Base-by-base conservation (phyloP, 2,329 filamentous ascomycete genomes). In the Mariannaea elegans region DNA sequence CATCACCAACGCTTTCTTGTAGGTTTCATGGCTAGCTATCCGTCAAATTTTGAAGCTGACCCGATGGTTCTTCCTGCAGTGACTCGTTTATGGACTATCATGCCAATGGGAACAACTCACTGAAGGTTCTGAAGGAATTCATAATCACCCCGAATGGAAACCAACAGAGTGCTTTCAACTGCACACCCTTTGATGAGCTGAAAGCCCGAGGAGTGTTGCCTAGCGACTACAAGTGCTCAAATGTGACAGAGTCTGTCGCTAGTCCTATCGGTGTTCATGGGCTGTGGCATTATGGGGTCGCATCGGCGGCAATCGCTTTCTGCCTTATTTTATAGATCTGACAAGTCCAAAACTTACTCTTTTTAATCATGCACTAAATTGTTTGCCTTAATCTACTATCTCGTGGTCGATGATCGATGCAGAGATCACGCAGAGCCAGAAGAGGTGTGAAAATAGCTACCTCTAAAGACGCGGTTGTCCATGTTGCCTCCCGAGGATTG, bases 1-100 rank as follows among this genome's bases (percentile, higher is more conserved):
- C 12, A 16, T 65, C 7, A 46, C 45, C 9, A 64, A 59, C 19
- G 52, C 16, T 16, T 65, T 65, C 31, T 65, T 65, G 63, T 65
- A 14, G 55, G 63, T 63, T 29, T 45, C 38, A 13, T 7, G 24
- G 5, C n/a, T 12, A 2, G 13, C 3, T 32, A n/a, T n/a, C n/a
- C n/a, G n/a, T n/a, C 12, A 24, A 4, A 4, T 3, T 23, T 4
- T 36, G 12, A n/a, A n/a, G 53, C 29, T 13, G 3, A 9, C 18
- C 14, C 7, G 34, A 13, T 27, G 3, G 23, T 18, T 29, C 27
- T 8, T 7, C 14, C 14, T 29, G 12, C 10, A 64, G 61, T 14
- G 45, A 64, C 6, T 55, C 63, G 2, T 65, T 64, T 36, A 10
- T 65, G 4, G 54, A 56, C 7, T 32, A 54, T 12, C 61, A 56